These are phyloP conservation scores for Populus alba DNA, from an alignment of 345 rosid genomes.

Conservation along the genomic window DNA sequence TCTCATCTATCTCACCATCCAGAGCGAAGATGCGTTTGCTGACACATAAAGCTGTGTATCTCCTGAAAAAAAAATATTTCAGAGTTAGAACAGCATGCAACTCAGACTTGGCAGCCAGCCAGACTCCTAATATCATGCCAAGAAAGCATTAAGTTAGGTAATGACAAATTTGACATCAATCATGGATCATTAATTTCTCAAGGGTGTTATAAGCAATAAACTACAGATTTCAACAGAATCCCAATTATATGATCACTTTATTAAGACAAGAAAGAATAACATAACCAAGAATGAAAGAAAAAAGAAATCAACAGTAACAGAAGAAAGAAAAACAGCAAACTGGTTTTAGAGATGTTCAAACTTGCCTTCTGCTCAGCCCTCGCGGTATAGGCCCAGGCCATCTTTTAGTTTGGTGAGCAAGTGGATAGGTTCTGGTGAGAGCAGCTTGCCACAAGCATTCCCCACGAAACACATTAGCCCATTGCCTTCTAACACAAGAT, in stretches of 20 bases:
- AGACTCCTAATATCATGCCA: too few relatives aligned
- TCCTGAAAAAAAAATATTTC: slow-evolving; percentile 49
- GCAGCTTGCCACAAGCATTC: slow-evolving; percentile 91
- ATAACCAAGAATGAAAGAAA: background rate
- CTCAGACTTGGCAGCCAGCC: too few relatives aligned
- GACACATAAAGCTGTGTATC: slow-evolving; percentile 64
- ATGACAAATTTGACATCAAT: too few relatives aligned
- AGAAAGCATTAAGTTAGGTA: too few relatives aligned
- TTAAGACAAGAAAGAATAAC: background rate
- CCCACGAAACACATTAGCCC: slow-evolving; percentile 66
- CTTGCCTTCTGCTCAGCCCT: slow-evolving; percentile 65
- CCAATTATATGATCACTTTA: background rate
- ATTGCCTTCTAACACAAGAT: slow-evolving; percentile 66
- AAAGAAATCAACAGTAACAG: background rate
- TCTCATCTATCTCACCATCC: slow-evolving; percentile 62
- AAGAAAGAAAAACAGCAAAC: background rate
- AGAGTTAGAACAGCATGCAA: slow-evolving; percentile 11
- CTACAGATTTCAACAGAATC: background rate
- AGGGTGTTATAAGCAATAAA: too few relatives aligned
- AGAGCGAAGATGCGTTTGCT: slow-evolving; percentile 55
- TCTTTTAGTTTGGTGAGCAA: slow-evolving; percentile 46
- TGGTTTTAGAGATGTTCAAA: background rate
- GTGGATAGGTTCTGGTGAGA: slow-evolving; percentile 53
- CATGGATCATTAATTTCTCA: too few relatives aligned
- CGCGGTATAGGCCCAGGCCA: slow-evolving; percentile 85